Conservation (phyloP, 225 moss, liverwort and hornwort genomes). For the Neckera pumila region DNA sequence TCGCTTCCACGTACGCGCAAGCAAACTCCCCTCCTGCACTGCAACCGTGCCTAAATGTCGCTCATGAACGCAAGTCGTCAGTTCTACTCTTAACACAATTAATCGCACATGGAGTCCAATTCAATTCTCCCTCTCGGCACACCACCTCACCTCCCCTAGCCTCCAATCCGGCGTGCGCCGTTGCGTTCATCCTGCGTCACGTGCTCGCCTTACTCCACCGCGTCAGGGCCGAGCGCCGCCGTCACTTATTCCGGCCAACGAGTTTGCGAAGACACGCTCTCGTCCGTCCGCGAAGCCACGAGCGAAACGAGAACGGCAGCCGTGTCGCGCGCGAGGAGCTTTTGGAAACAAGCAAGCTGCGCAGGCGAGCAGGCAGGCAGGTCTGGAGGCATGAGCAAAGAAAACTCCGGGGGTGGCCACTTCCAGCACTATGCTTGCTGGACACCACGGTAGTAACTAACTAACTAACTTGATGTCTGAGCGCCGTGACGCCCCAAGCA, state of each 20-base stretch:
- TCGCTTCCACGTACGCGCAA: background rate
- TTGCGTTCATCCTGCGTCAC: slow-evolving; percentile 11
- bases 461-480: background rate
- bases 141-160: background rate
- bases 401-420: background rate
- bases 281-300: background rate
- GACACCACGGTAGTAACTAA: background rate
- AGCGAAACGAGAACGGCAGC: background rate
- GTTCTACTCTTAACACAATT: slow-evolving; percentile 12
- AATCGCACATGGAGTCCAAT: background rate
- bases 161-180: background rate
- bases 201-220: slow-evolving; percentile 11
- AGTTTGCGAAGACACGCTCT: background rate
- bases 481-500: background rate
- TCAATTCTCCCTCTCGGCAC: background rate
- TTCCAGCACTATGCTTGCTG: background rate
- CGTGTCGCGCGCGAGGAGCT: background rate
- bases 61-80: slow-evolving; percentile 4
- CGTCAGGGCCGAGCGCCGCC: background rate
- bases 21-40: background rate
- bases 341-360: background rate
- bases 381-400: background rate
- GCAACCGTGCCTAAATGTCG: background rate
- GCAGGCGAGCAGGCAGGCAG: background rate
- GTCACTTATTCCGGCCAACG: background rate